A percentile compares a stretch with the other conserved stretches of the same genome.
Evolutionary conservation across 345 rosid species (phyloP).

Genomic region (Iberis pinnata): DNA sequence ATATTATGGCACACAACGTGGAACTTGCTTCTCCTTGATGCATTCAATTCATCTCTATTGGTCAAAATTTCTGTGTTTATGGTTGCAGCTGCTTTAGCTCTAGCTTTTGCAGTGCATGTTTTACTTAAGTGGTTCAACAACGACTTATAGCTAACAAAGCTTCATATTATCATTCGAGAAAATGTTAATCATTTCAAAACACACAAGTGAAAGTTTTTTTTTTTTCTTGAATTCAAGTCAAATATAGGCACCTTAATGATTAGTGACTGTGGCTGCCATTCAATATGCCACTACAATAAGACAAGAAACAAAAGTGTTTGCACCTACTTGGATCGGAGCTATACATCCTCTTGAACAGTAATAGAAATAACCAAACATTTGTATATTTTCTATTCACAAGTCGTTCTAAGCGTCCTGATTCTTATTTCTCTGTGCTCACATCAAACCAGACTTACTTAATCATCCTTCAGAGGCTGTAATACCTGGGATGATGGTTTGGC

Average conservation of each 20-base stretch:
- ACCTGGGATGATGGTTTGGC: conserved; percentile 37
- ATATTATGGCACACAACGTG: conserved; percentile 54
- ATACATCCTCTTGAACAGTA: conserved; percentile 25
- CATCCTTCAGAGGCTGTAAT: conserved; percentile 25
- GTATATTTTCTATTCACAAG: conserved; percentile 36
- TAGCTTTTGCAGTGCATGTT: conserved; percentile 40
- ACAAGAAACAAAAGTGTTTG: conserved; percentile 3
- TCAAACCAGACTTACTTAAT: conserved; percentile 10
- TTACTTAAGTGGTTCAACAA: conserved; percentile 47
- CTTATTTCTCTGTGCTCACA: conserved; percentile 26
- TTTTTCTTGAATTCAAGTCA: conserved; percentile 1
- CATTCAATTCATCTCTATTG: conserved; percentile 44
- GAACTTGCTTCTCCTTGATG: conserved; percentile 42
- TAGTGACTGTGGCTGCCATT: conserved; percentile 13
- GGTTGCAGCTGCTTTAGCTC: conserved; percentile 37
- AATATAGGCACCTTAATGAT: conserved; percentile 13
- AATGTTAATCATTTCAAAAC: not conserved
- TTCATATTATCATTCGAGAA: not conserved
- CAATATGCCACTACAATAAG: conserved; percentile 8
- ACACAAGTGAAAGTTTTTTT: too few relatives aligned
- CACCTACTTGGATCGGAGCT: conserved; percentile 25
- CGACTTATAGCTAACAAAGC: conserved; percentile 24
- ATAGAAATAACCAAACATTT: conserved; percentile 21
- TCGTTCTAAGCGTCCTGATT: conserved; percentile 27
- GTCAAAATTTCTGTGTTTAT: conserved; percentile 38